Conservation (phyloP, 768 basidiomycete species). For the Suillus decipiens region DNA sequence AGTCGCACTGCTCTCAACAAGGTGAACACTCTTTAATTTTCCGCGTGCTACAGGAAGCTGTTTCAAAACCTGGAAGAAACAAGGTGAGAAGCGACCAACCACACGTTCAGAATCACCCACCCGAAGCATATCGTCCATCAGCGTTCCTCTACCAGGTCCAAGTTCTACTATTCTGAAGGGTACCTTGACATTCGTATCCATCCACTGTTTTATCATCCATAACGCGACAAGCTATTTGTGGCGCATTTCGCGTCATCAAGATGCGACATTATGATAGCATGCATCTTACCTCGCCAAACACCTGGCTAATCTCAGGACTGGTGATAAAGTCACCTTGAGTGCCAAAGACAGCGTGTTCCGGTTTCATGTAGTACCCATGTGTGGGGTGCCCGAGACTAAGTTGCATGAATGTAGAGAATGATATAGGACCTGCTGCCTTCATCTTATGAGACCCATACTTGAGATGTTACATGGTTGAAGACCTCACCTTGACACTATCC, state of each 20-base stretch:
- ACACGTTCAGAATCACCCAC: conserved; percentile 45
- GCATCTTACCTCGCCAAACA: conserved; percentile 87
- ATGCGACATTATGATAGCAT: neutral
- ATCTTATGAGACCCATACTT: neutral
- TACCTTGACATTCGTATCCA: conserved; percentile 46
- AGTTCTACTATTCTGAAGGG: conserved; percentile 81
- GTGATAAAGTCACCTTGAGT: conserved; percentile 91
- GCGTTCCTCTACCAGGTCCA: conserved; percentile 90
- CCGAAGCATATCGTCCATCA: conserved; percentile 86
- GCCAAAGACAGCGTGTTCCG: conserved; percentile 77
- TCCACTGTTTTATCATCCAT: conserved; percentile 84
- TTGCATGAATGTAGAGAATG: conserved; percentile 89
- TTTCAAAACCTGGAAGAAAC: conserved; percentile 46
- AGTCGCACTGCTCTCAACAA: conserved; percentile 78
- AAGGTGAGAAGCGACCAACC: neutral
- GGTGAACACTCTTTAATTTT: conserved; percentile 54
- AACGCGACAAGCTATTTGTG: conserved; percentile 72
- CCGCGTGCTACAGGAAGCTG: conserved; percentile 42
- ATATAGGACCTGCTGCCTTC: conserved; percentile 87
- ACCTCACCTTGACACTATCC: conserved; percentile 69
- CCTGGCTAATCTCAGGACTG: conserved; percentile 93
- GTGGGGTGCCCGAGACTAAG: conserved; percentile 88
- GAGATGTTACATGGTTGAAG: neutral
- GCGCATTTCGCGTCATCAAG: neutral
- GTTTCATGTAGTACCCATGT: conserved; percentile 90